Evolutionary conservation across 768 basidiomycete species (phyloP).

Genomic region (Thelephora aurantiotincta): DNA sequence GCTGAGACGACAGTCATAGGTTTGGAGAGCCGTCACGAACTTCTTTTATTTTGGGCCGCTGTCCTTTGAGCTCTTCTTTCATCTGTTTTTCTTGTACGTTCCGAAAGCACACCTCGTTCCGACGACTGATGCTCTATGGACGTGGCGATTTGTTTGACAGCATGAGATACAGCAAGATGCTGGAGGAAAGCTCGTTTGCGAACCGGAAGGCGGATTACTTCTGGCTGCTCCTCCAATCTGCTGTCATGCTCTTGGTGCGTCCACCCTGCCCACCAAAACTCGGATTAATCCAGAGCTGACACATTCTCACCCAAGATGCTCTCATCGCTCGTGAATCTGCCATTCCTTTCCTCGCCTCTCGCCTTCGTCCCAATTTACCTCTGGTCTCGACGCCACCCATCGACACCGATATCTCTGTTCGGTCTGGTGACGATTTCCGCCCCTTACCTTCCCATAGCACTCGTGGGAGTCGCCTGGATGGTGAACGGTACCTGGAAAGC

Average conservation of each 20-base stretch:
- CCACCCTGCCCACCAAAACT: not conserved
- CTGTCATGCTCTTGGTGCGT: conserved; percentile 74
- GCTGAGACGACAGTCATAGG: conserved; percentile 26
- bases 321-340: conserved; percentile 81
- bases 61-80: conserved; percentile 89
- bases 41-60: conserved; percentile 96
- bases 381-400: conserved; percentile 91
- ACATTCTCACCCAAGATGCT: conserved; percentile 32
- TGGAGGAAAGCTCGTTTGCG: conserved; percentile 93
- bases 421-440: conserved; percentile 91
- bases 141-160: conserved; percentile 25
- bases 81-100: conserved; percentile 95
- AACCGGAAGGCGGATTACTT: conserved; percentile 89
- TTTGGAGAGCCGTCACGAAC: conserved; percentile 80
- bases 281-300: not conserved
- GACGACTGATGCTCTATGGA: not conserved
- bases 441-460: conserved; percentile 85
- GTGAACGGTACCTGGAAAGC: conserved; percentile 76
- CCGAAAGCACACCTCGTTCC: not conserved
- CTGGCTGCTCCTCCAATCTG: conserved; percentile 81
- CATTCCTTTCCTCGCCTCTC: conserved; percentile 85
- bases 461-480: conserved; percentile 79
- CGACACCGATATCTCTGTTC: conserved; percentile 91
- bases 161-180: conserved; percentile 93
- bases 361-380: conserved; percentile 95